Evolutionary conservation across 176 grass and related monocot species (phyloP).

Genomic region (Melocanna baccifera): DNA sequence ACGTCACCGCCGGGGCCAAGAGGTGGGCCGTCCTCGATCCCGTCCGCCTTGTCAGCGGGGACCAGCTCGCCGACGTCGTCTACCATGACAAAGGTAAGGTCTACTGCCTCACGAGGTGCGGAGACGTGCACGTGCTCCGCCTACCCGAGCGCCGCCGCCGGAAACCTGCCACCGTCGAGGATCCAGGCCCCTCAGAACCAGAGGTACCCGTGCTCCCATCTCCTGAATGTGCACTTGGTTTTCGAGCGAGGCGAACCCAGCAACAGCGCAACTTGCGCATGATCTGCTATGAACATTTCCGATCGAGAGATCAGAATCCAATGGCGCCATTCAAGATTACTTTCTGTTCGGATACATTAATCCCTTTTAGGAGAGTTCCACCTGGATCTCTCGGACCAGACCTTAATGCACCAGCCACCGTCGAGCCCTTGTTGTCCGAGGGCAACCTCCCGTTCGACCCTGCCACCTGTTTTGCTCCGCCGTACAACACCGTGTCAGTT

Average conservation of each 20-base stretch:
- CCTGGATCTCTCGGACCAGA: slow-evolving; percentile 38
- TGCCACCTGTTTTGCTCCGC: slow-evolving; percentile 38
- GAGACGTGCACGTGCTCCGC: slow-evolving; percentile 49
- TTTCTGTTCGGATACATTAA: slow-evolving; percentile 1
- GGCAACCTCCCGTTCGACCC: slow-evolving; percentile 43
- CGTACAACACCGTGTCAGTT: slow-evolving; percentile 38
- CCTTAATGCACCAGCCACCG: slow-evolving; percentile 26
- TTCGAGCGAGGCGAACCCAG: background rate
- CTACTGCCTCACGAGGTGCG: slow-evolving; percentile 55
- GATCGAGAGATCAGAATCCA: background rate
- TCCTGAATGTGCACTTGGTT: background rate
- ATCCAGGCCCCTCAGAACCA: slow-evolving; percentile 27
- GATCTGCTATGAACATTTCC: slow-evolving; percentile 28
- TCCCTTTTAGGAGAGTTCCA: slow-evolving; percentile 4
- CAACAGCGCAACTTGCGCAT: slow-evolving; percentile 8
- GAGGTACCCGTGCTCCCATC: background rate
- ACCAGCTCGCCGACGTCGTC: slow-evolving; percentile 55
- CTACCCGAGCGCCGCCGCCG: slow-evolving; percentile 48
- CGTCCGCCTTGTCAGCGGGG: slow-evolving; percentile 30
- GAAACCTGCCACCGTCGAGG: slow-evolving; percentile 34
- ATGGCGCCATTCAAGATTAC: background rate
- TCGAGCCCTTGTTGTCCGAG: slow-evolving; percentile 33
- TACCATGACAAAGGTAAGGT: slow-evolving; percentile 58
- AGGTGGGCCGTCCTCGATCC: slow-evolving; percentile 49
- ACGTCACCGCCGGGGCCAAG: slow-evolving; percentile 55